Evolutionary conservation across 2,329 filamentous ascomycete genomes (phyloP).

Genomic region (Hymenoscyphus occultus): DNA sequence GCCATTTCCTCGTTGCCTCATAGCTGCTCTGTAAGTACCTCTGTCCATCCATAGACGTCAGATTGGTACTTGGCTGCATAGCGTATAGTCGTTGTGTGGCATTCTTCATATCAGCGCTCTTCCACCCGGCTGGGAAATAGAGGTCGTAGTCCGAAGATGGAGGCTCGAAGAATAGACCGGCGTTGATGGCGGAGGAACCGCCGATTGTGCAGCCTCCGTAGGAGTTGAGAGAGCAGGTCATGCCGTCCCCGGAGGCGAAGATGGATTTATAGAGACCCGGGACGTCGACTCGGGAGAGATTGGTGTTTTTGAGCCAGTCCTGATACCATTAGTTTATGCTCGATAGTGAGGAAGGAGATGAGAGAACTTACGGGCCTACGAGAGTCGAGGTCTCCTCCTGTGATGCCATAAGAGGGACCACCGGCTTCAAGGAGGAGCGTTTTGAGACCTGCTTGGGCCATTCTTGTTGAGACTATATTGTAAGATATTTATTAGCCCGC

Average conservation of each 20-base stretch:
- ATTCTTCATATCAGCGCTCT: conserved; percentile 46
- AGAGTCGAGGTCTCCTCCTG: conserved; percentile 43
- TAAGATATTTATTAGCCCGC: not conserved
- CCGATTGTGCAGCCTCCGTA: conserved; percentile 48
- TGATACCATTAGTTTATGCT: conserved; percentile 7
- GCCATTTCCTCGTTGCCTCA: conserved; percentile 46
- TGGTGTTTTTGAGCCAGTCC: conserved; percentile 46
- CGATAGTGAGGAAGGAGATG: not conserved
- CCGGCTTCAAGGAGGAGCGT: conserved; percentile 52
- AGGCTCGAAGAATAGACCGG: conserved; percentile 52
- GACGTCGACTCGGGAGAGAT: conserved; percentile 49
- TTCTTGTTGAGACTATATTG: conserved; percentile 41
- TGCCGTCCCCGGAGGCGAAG: conserved; percentile 40
- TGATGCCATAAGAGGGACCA: conserved; percentile 48
- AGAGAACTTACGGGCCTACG: conserved; percentile 35
- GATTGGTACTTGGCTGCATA: conserved; percentile 44
- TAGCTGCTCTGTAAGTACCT: conserved; percentile 49
- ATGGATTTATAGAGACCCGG: conserved; percentile 49
- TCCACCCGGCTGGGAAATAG: conserved; percentile 50
- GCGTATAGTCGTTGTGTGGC: conserved; percentile 45
- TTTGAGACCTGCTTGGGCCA: conserved; percentile 50
- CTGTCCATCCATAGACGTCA: conserved; percentile 44
- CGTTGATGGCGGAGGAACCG: conserved; percentile 52
- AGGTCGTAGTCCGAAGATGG: conserved; percentile 51
- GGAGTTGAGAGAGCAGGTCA: conserved; percentile 38